These are phyloP conservation scores for Globisporangium ultimum DNA, from an alignment of 352 stramenopile genomes.

Conservation along the genomic window DNA sequence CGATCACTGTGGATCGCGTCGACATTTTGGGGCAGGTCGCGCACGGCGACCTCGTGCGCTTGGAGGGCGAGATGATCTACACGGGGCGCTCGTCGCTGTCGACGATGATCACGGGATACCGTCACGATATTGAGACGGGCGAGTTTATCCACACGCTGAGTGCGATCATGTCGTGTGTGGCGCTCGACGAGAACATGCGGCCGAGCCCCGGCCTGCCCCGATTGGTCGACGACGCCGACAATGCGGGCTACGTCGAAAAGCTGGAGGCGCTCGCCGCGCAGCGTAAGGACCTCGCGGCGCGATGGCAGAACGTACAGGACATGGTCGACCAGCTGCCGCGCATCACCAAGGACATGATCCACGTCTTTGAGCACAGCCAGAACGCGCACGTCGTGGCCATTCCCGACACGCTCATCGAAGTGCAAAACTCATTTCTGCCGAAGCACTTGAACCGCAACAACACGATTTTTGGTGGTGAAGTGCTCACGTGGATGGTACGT, in stretches of 20 bases:
- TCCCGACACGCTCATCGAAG: constrained; percentile 62
- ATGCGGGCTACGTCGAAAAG: constrained; percentile 43
- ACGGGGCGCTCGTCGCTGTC: constrained; percentile 55
- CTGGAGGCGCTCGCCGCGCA: constrained; percentile 55
- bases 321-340: constrained; percentile 57
- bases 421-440: constrained; percentile 69
- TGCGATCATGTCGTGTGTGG: constrained; percentile 71
- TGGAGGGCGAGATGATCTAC: constrained; percentile 63
- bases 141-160: constrained; percentile 66
- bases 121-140: constrained; percentile 61
- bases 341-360: constrained; percentile 62
- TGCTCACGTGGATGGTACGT: constrained; percentile 23
- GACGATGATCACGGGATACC: constrained; percentile 64
- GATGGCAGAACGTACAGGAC: constrained; percentile 64
- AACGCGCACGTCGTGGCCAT: constrained; percentile 51
- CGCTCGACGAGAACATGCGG: constrained; percentile 60
- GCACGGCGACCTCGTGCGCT: constrained; percentile 56
- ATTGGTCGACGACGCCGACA: constrained; percentile 29
- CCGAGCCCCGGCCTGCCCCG: constrained; percentile 48
- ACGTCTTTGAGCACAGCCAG: constrained; percentile 32
- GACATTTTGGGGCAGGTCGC: constrained; percentile 63
- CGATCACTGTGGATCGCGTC: constrained; percentile 65
- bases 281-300: constrained; percentile 54
- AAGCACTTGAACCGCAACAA: constrained; percentile 78
- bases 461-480: constrained; percentile 70